phyloP scores from a whole-genome alignment of 208 protist genomes.

The Trypanosoma melophagium region DNA sequence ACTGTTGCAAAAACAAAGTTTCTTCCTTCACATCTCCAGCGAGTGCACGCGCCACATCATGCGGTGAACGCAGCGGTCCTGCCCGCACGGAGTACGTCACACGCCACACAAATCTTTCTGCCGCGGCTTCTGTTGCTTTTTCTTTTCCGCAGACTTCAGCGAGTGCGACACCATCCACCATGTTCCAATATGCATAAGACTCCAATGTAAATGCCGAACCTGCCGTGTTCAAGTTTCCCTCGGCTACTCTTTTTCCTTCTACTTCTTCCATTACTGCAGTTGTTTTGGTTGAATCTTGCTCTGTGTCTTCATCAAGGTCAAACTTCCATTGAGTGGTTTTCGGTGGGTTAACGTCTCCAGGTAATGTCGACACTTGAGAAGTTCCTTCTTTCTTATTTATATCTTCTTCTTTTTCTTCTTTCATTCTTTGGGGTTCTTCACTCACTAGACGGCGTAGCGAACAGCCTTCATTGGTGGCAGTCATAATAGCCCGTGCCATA shows the following conservation, averaged over 20 bases:
- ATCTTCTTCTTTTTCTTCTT: neutral
- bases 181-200: constrained; percentile 22
- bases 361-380: too few species aligned
- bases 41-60: constrained; percentile 55
- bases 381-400: neutral
- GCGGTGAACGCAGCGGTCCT: constrained; percentile 51
- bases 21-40: constrained; percentile 64
- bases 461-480: constrained; percentile 42
- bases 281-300: neutral
- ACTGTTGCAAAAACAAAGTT: constrained; percentile 75
- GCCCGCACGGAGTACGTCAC: constrained; percentile 57
- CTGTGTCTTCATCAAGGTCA: constrained; percentile 56
- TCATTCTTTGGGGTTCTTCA: neutral
- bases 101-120: constrained; percentile 41
- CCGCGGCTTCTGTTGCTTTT: neutral
- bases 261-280: neutral
- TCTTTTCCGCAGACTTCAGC: constrained; percentile 2
- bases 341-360: too few species aligned
- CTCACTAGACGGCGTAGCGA: constrained; percentile 47
- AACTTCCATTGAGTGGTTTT: constrained; percentile 37
- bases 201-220: neutral
- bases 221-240: neutral
- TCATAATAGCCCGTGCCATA: constrained; percentile 46
- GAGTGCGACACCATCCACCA: constrained; percentile 23
- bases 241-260: neutral